These are phyloP conservation scores for Styphnolobium japonicum DNA, from an alignment of 306 rosid genomes.

Conservation along the genomic window DNA sequence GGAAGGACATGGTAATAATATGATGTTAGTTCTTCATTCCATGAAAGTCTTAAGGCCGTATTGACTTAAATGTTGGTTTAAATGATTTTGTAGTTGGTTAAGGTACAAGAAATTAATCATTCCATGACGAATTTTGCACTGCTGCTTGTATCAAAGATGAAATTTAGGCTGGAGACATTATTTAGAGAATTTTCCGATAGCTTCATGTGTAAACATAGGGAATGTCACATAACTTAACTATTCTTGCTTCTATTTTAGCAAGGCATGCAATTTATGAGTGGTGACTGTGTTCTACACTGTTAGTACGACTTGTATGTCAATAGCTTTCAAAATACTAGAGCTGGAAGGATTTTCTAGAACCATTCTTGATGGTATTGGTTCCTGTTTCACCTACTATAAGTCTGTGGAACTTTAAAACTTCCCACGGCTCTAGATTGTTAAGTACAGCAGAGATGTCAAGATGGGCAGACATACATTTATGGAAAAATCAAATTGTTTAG, in stretches of 20 bases:
- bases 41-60: background rate
- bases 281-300: background rate
- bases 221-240: background rate
- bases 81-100: conserved; percentile 8
- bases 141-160: background rate
- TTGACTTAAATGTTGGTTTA: background rate
- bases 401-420: background rate
- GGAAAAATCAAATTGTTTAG: background rate
- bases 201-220: conserved; percentile 9
- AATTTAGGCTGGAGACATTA: background rate
- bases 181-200: background rate
- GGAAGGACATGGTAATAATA: conserved; percentile 85
- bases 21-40: conserved; percentile 20
- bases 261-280: background rate
- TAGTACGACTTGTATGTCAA: background rate
- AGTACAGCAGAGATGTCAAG: background rate
- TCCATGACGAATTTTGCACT: background rate
- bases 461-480: background rate
- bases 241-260: conserved; percentile 1
- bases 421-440: background rate
- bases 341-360: background rate
- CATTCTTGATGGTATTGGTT: background rate
- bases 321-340: background rate
- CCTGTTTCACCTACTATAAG: background rate
- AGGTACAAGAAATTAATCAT: background rate